phyloP scores from a whole-genome alignment of 2,329 filamentous ascomycete genomes.

The Penicillium sp. region DNA sequence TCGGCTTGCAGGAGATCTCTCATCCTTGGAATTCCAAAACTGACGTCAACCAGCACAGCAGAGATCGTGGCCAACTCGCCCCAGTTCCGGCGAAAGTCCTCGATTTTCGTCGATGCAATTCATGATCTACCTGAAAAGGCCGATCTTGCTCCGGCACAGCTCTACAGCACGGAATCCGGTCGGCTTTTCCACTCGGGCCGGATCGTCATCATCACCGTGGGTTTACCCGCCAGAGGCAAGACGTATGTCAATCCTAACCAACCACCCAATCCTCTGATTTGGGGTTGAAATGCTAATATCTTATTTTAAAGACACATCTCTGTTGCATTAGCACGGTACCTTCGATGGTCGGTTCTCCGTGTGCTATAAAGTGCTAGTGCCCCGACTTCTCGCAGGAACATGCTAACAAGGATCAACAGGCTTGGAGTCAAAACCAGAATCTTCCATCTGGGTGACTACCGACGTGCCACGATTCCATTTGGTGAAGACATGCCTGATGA shows the following conservation, averaged over 20 bases:
- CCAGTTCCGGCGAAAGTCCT: constrained; percentile 87
- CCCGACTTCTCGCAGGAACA: not conserved
- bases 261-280: not conserved
- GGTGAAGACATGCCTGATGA: constrained; percentile 88
- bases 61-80: constrained; percentile 90
- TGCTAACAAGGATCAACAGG: constrained; percentile 49
- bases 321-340: constrained; percentile 89
- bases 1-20: not conserved
- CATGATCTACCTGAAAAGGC: constrained; percentile 85
- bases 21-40: not conserved
- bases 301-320: constrained; percentile 72
- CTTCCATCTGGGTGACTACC: constrained; percentile 96
- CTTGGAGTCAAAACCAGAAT: constrained; percentile 97
- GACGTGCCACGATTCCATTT: constrained; percentile 82
- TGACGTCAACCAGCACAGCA: constrained; percentile 65
- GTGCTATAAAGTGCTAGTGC: not conserved
- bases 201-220: constrained; percentile 96
- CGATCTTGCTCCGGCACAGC: constrained; percentile 88
- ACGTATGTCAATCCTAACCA: constrained; percentile 62
- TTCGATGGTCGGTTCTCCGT: constrained; percentile 68
- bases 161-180: constrained; percentile 98
- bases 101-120: constrained; percentile 95
- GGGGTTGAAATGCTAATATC: not conserved
- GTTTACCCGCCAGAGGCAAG: constrained; percentile 90
- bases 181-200: constrained; percentile 94